Evolutionary conservation across 176 grass and related monocot species (phyloP).

Genomic region (Cenchrus americanus): DNA sequence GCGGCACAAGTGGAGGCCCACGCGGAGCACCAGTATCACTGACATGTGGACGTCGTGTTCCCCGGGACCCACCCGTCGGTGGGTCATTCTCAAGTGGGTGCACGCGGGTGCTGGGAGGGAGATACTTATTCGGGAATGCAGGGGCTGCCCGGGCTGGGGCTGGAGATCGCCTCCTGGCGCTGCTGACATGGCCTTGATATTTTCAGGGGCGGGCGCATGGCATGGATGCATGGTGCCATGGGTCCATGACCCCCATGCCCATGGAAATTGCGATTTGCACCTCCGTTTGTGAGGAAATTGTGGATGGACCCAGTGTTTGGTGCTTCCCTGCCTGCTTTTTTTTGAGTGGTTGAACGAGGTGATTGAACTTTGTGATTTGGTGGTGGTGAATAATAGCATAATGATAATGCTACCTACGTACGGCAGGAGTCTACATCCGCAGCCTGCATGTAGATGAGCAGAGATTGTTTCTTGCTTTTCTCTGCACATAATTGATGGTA

Average conservation of each 20-base stretch:
- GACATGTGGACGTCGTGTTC: not conserved
- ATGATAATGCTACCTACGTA: not conserved
- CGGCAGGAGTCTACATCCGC: not conserved
- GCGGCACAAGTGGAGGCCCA: constrained; percentile 11
- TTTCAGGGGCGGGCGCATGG: constrained; percentile 54
- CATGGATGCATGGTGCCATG: constrained; percentile 41
- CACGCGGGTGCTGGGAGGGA: constrained; percentile 4
- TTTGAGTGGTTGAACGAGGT: not conserved
- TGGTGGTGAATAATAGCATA: not conserved
- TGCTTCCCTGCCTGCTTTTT: not conserved
- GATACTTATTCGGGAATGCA: constrained; percentile 65
- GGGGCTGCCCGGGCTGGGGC: constrained; percentile 1
- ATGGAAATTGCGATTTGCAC: not conserved
- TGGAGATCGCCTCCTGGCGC: constrained; percentile 52
- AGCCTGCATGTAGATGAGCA: not conserved
- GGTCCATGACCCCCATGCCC: constrained; percentile 26
- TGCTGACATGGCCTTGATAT: constrained; percentile 99
- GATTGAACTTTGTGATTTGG: not conserved
- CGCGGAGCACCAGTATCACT: fast-evolving
- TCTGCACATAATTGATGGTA: not conserved
- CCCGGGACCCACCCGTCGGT: not conserved
- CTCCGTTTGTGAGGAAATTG: not conserved
- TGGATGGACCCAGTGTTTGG: not conserved
- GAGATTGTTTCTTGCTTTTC: not conserved
- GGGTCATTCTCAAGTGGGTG: constrained; percentile 1